A percentile compares a stretch with the other conserved stretches of the same genome.
phyloP scores from a whole-genome alignment of 768 basidiomycete genomes.

The Holtermanniella nyarrowii region DNA sequence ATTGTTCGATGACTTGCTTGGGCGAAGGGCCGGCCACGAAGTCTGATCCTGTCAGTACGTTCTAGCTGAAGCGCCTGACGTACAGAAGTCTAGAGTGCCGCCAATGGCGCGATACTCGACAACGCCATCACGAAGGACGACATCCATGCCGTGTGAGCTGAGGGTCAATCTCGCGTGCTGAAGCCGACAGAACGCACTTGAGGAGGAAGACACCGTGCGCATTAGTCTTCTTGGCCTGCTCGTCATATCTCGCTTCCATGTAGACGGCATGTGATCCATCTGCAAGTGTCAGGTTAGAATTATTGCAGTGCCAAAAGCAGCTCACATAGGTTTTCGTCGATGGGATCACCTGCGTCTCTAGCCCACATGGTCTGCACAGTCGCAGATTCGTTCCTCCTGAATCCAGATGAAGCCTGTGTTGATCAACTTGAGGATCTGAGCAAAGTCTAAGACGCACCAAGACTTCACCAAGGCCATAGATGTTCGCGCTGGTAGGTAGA shows the following conservation, averaged over 20 bases:
- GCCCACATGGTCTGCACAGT: slow-evolving; percentile 20
- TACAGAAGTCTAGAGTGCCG: slow-evolving; percentile 60
- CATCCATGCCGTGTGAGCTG: slow-evolving; percentile 56
- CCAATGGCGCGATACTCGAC: slow-evolving; percentile 65
- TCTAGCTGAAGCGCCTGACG: not conserved
- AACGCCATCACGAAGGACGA: slow-evolving; percentile 46
- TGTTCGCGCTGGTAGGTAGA: slow-evolving; percentile 54
- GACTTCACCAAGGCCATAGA: slow-evolving; percentile 64
- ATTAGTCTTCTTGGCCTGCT: slow-evolving; percentile 45
- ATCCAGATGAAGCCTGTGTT: slow-evolving; percentile 5
- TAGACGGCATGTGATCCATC: slow-evolving; percentile 25
- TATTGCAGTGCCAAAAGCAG: not conserved
- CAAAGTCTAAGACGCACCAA: slow-evolving; percentile 9
- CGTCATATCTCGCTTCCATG: slow-evolving; percentile 14
- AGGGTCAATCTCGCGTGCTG: not conserved
- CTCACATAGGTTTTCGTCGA: slow-evolving; percentile 30
- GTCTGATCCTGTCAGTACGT: slow-evolving; percentile 22
- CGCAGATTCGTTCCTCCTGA: slow-evolving; percentile 9
- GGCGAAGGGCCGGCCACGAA: slow-evolving; percentile 52
- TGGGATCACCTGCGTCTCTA: slow-evolving; percentile 24
- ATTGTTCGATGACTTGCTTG: slow-evolving; percentile 56
- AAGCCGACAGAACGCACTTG: slow-evolving; percentile 35
- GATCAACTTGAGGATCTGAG: too few species aligned
- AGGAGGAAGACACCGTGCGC: slow-evolving; percentile 70
- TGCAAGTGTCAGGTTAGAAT: slow-evolving; percentile 1